Evolutionary conservation across 495 filamentous ascomycete species (phyloP).

Genomic region (Penicillium lividum): DNA sequence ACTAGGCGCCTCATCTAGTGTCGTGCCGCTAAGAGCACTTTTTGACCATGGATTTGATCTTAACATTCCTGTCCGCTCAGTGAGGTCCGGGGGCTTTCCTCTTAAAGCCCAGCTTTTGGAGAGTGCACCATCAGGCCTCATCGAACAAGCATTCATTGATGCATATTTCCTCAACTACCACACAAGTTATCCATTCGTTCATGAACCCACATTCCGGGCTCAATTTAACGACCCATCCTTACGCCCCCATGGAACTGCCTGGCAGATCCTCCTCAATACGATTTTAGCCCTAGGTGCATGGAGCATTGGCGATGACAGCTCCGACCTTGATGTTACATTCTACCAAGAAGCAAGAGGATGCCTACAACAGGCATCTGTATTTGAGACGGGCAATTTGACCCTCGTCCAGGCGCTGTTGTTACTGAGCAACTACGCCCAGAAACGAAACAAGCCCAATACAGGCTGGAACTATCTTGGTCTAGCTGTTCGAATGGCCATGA

Average conservation of each 20-base stretch:
- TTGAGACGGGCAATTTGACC: constrained; percentile 54
- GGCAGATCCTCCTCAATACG: constrained; percentile 55
- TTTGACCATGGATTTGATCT: constrained; percentile 50
- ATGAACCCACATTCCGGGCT: constrained; percentile 56
- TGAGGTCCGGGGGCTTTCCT: constrained; percentile 35
- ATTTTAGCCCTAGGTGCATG: constrained; percentile 54
- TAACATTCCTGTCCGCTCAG: constrained; percentile 40
- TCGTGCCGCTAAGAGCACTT: constrained; percentile 46
- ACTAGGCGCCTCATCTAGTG: constrained; percentile 47
- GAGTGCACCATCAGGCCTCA: constrained; percentile 44
- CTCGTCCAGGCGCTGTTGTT: constrained; percentile 53
- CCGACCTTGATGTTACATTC: constrained; percentile 48
- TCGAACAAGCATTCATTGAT: constrained; percentile 51
- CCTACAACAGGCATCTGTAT: constrained; percentile 47
- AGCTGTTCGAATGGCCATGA: constrained; percentile 54
- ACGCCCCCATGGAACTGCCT: constrained; percentile 49
- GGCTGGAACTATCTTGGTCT: constrained; percentile 57
- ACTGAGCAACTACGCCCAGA: constrained; percentile 56
- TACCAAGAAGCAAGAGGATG: constrained; percentile 48
- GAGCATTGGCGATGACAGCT: constrained; percentile 51
- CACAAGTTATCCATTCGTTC: constrained; percentile 54
- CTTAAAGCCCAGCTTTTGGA: constrained; percentile 45
- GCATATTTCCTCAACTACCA: constrained; percentile 56
- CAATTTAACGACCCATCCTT: constrained; percentile 54
- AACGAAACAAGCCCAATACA: constrained; percentile 57